phyloP scores from a whole-genome alignment of 2,329 filamentous ascomycete species.

The Colletotrichum australisinense region DNA sequence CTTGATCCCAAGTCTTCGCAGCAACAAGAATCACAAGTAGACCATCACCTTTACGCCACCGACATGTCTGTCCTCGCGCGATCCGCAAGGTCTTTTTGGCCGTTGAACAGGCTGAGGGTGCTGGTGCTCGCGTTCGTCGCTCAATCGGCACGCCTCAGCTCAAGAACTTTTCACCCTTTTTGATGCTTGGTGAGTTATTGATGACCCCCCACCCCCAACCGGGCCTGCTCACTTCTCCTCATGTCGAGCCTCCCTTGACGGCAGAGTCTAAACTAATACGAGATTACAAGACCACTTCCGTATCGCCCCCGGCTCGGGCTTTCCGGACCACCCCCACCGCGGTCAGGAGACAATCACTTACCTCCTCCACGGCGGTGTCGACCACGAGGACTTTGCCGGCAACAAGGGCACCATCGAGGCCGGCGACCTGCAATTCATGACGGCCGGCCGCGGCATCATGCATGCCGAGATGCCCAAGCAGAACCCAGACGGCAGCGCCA shows the following conservation, averaged over 20 bases:
- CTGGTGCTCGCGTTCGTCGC: slow-evolving; percentile 86
- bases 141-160: slow-evolving; percentile 88
- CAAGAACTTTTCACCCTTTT: slow-evolving; percentile 89
- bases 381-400: slow-evolving; percentile 93
- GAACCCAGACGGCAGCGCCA: slow-evolving; percentile 79
- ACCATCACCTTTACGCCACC: slow-evolving; percentile 46
- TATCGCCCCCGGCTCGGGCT: slow-evolving; percentile 83
- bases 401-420: slow-evolving; percentile 84
- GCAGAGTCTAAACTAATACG: slow-evolving; percentile 84
- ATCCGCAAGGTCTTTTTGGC: slow-evolving; percentile 89
- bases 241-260: slow-evolving; percentile 89
- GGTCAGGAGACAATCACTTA: slow-evolving; percentile 93
- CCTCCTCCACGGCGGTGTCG: slow-evolving; percentile 84
- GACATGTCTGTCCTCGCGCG: slow-evolving; percentile 77
- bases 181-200: slow-evolving; percentile 95
- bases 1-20: slow-evolving; percentile 19
- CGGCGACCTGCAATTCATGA: slow-evolving; percentile 99
- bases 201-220: slow-evolving; percentile 74
- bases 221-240: background rate
- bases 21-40: slow-evolving; percentile 1
- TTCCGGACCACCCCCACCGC: slow-evolving; percentile 87
- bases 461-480: slow-evolving; percentile 95
- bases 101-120: slow-evolving; percentile 87
- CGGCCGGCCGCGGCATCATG: slow-evolving; percentile 89
- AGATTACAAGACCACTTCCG: slow-evolving; percentile 85